These are phyloP conservation scores for Botryotinia narcissicola DNA, from an alignment of 2,329 filamentous ascomycete genomes.

Conservation along the genomic window DNA sequence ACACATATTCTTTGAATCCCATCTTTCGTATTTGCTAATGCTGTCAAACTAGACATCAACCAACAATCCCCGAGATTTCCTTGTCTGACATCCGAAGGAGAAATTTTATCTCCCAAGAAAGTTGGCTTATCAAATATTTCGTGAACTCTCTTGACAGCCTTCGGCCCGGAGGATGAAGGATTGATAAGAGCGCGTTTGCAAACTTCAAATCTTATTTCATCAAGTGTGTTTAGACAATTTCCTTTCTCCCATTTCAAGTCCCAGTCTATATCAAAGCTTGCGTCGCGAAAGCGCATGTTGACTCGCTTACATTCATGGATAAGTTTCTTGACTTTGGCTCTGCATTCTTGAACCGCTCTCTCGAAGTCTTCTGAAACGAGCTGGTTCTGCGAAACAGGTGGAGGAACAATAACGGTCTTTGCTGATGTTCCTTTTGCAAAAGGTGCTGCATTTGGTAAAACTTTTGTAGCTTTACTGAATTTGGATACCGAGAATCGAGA, in stretches of 20 bases:
- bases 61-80: slow-evolving; percentile 80
- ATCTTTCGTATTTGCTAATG: slow-evolving; percentile 69
- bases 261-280: slow-evolving; percentile 68
- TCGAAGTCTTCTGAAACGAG: slow-evolving; percentile 63
- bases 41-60: slow-evolving; percentile 77
- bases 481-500: slow-evolving; percentile 57
- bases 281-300: slow-evolving; percentile 81
- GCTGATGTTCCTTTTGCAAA: slow-evolving; percentile 14
- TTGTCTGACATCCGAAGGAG: slow-evolving; percentile 76
- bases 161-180: slow-evolving; percentile 56
- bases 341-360: slow-evolving; percentile 67
- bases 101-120: slow-evolving; percentile 77
- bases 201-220: slow-evolving; percentile 49
- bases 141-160: slow-evolving; percentile 71
- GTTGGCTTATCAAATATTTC: slow-evolving; percentile 76
- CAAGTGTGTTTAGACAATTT: slow-evolving; percentile 38
- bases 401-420: slow-evolving; percentile 19
- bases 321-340: slow-evolving; percentile 60
- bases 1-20: slow-evolving; percentile 74
- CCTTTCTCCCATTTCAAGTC: slow-evolving; percentile 49
- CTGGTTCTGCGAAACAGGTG: slow-evolving; percentile 55
- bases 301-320: slow-evolving; percentile 65
- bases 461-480: slow-evolving; percentile 63
- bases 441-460: slow-evolving; percentile 61
- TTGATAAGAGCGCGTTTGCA: slow-evolving; percentile 46